Base-by-base conservation (phyloP, 345 rosid species). In the Tarenaya hassleriana region DNA sequence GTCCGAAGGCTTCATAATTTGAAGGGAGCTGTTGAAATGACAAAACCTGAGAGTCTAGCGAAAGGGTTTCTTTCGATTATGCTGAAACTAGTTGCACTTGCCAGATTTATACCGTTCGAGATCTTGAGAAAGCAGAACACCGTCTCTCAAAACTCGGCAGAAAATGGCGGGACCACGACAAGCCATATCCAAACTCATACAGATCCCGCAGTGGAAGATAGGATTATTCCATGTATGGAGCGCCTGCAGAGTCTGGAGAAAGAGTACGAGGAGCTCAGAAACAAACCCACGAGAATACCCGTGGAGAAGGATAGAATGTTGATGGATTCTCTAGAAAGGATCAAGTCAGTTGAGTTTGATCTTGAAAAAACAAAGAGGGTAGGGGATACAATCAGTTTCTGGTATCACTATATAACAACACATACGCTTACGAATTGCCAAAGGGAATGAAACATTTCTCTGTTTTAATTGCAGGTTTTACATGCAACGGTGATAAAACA, bases 281-380 rank as follows among this genome's bases (percentile, higher is more conserved):
- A 70, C 68, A 84, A 76, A 62, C 95, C 90, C 14, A 70, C 79
- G 16, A 77, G 45, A 37, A 83, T 91, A 34, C 98, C 98, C 2
- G 16, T 63, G 20, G 98, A 84, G 68, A 87, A 91, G 69, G 98
- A 91, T 59, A 76, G 71, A 64, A 78, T 87, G 75, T 73, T 91
- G 7, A 62, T 72, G 72, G 80, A 87, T 55, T 87, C 94, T 55
- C 66, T 87, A 29, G 95, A 87, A 50, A 79, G 98, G 67, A 91
- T 91, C 48, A 91, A 76, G 59, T 82, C 80, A 16, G 80, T 84
- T 49, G 96, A 91, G 77, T 77, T 61, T 53, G 98, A 91, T 74
- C 90, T 91, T 10, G 86, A 81, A 37, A 87, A 84, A 74, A 91
- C 98, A 52, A 91, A 84, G 70, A 67, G 76, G 66, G 98, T 91